These are phyloP conservation scores for Neodidymelliopsis sp. DNA, from an alignment of 2,329 filamentous ascomycete genomes.

Conservation along the genomic window DNA sequence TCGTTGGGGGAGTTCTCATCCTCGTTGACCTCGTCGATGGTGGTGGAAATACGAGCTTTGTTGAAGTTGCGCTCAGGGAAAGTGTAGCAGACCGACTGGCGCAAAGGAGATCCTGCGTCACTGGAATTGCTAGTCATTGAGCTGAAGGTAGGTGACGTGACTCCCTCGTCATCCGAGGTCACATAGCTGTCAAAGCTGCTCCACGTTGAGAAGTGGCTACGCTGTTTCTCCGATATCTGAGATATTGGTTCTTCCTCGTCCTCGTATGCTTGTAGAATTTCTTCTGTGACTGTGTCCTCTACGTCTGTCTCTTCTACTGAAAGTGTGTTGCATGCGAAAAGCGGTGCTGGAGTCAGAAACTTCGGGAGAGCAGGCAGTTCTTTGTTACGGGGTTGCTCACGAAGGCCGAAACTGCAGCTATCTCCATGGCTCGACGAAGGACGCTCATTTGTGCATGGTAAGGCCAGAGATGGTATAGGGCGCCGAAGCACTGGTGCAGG, in stretches of 20 bases:
- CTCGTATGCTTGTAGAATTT: constrained; percentile 24
- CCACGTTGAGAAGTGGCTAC: constrained; percentile 46
- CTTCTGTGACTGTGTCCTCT: constrained; percentile 8
- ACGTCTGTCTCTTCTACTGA: constrained; percentile 2
- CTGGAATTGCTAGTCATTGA: constrained; percentile 43
- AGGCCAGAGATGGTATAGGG: constrained; percentile 23
- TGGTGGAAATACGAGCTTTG: constrained; percentile 13
- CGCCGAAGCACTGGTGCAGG: constrained; percentile 33
- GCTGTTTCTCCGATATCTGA: constrained; percentile 27
- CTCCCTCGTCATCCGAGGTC: constrained; percentile 35
- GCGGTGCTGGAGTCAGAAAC: constrained; percentile 39
- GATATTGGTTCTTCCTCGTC: constrained; percentile 22
- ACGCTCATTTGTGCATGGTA: constrained; percentile 27
- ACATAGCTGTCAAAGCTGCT: constrained; percentile 36
- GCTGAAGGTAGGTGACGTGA: constrained; percentile 44
- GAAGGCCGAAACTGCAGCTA: constrained; percentile 21
- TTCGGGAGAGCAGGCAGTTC: constrained; percentile 41
- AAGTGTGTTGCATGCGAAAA: constrained; percentile 33
- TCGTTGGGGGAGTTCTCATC: constrained; percentile 1
- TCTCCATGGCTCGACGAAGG: constrained; percentile 42
- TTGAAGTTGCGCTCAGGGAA: constrained; percentile 23
- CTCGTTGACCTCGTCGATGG: constrained; percentile 10
- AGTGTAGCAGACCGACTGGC: constrained; percentile 30
- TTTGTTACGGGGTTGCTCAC: constrained; percentile 34
- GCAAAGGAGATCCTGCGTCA: constrained; percentile 31